Conservation (phyloP, 352 stramenopile genomes). For the Globisporangium cylindrosporum region DNA sequence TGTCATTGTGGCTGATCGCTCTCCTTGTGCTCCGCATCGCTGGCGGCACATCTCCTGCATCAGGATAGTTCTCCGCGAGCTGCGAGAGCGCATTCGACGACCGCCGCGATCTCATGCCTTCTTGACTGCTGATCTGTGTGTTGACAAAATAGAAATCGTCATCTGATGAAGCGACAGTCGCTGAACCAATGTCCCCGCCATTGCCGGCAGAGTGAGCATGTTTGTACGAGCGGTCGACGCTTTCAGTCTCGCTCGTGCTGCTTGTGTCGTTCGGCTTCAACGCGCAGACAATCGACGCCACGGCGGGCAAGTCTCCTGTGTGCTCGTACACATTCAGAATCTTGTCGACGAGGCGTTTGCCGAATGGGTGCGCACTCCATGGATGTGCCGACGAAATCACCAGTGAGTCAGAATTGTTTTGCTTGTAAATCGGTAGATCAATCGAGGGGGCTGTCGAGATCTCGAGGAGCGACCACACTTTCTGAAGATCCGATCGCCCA, state of each 20-base stretch:
- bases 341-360: slow-evolving; percentile 70
- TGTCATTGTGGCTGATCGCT: slow-evolving; percentile 67
- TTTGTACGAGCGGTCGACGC: not conserved
- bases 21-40: slow-evolving; percentile 47
- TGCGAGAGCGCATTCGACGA: slow-evolving; percentile 41
- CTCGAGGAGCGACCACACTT: slow-evolving; percentile 80
- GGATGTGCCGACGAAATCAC: slow-evolving; percentile 48
- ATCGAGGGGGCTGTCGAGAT: slow-evolving; percentile 56
- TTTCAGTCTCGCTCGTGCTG: not conserved
- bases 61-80: slow-evolving; percentile 18
- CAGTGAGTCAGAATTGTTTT: slow-evolving; percentile 13
- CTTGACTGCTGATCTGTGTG: slow-evolving; percentile 4
- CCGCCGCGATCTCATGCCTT: slow-evolving; percentile 18
- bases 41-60: slow-evolving; percentile 39
- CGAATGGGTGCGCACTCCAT: slow-evolving; percentile 81
- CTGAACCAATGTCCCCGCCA: not conserved
- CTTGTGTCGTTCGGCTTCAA: slow-evolving; percentile 41
- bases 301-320: slow-evolving; percentile 62
- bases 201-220: not conserved
- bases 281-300: slow-evolving; percentile 78
- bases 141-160: slow-evolving; percentile 22
- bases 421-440: slow-evolving; percentile 47
- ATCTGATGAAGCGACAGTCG: slow-evolving; percentile 13
- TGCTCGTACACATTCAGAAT: slow-evolving; percentile 81
- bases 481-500: slow-evolving; percentile 64